These are phyloP conservation scores for Neonectria ditissima DNA, from an alignment of 2,329 filamentous ascomycete genomes.

Conservation along the genomic window DNA sequence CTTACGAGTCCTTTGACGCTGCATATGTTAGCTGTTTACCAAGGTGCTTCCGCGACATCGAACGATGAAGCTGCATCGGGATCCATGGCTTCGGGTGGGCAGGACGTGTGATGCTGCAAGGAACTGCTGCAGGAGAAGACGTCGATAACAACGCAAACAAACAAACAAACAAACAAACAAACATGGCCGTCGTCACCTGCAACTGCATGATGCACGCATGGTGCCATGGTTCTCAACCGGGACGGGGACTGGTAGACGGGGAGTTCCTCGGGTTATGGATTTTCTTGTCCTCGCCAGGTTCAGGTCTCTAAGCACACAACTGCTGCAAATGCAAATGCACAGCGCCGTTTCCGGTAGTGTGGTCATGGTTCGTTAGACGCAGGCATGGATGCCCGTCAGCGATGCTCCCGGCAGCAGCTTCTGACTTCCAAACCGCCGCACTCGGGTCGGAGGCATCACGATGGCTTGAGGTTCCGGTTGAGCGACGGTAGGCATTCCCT, in stretches of 20 bases:
- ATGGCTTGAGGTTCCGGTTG: slow-evolving; percentile 22
- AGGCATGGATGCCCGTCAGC: slow-evolving; percentile 23
- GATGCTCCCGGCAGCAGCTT: slow-evolving; percentile 23
- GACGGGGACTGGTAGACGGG: slow-evolving; percentile 9
- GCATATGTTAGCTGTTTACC: background rate
- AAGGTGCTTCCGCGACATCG: background rate
- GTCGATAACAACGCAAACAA: slow-evolving; percentile 13
- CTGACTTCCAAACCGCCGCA: slow-evolving; percentile 17
- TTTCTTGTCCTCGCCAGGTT: background rate
- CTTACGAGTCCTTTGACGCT: background rate
- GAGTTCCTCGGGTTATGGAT: background rate
- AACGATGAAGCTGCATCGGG: slow-evolving; percentile 4
- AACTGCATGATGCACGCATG: slow-evolving; percentile 19
- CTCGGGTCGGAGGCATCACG: background rate
- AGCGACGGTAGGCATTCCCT: background rate
- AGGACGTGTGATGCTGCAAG: slow-evolving; percentile 1
- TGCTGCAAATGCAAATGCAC: slow-evolving; percentile 2
- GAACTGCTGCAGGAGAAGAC: background rate
- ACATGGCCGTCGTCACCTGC: background rate
- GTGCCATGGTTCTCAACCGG: slow-evolving; percentile 14
- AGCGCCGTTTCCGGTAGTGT: slow-evolving; percentile 21
- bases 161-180: slow-evolving; percentile 19
- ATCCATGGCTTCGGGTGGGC: background rate
- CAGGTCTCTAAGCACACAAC: slow-evolving; percentile 6
- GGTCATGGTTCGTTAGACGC: slow-evolving; percentile 26